phyloP scores from a whole-genome alignment of 2,329 filamentous ascomycete species.

The Amauroascus verrucosus region DNA sequence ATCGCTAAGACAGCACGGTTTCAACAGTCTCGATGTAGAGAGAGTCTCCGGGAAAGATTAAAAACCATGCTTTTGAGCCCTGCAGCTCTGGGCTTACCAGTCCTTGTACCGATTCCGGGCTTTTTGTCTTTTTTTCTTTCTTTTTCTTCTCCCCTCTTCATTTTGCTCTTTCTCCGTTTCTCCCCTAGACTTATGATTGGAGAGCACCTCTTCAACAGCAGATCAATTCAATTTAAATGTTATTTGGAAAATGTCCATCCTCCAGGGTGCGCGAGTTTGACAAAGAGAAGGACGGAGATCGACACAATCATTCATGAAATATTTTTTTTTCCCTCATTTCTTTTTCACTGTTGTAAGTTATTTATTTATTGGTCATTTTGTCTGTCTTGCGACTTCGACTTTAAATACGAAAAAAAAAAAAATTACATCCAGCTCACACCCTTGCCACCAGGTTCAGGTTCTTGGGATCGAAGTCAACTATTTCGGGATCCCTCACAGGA shows the following conservation, averaged over 20 bases:
- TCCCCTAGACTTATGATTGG: slow-evolving; percentile 7
- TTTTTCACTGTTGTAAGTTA: neutral
- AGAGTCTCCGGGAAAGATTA: neutral
- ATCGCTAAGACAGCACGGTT: neutral
- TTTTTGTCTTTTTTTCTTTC: neutral
- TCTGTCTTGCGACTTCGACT: neutral
- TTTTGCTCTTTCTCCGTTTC: slow-evolving; percentile 1
- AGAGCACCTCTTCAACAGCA: neutral
- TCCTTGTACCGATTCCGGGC: neutral
- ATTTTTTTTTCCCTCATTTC: neutral
- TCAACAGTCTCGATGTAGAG: neutral
- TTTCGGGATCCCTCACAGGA: slow-evolving; percentile 8
- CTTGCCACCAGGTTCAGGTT: slow-evolving; percentile 1
- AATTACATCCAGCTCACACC: slow-evolving; percentile 4
- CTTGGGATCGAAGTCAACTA: slow-evolving; percentile 2
- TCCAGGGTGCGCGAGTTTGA: slow-evolving; percentile 3
- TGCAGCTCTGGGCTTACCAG: neutral
- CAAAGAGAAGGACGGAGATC: slow-evolving; percentile 9
- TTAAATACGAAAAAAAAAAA: slow-evolving; percentile 7
- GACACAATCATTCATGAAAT: slow-evolving; percentile 1
- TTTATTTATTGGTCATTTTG: slow-evolving; percentile 1
- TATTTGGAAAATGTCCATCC: slow-evolving; percentile 7
- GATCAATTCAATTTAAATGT: slow-evolving; percentile 3
- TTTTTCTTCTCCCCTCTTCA: neutral
- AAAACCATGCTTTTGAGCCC: neutral